Percentiles rank a stretch among this genome's conserved stretches.
Evolutionary conservation across 208 protist genomes (phyloP).

Genomic region (Trypanosoma cruzi): DNA sequence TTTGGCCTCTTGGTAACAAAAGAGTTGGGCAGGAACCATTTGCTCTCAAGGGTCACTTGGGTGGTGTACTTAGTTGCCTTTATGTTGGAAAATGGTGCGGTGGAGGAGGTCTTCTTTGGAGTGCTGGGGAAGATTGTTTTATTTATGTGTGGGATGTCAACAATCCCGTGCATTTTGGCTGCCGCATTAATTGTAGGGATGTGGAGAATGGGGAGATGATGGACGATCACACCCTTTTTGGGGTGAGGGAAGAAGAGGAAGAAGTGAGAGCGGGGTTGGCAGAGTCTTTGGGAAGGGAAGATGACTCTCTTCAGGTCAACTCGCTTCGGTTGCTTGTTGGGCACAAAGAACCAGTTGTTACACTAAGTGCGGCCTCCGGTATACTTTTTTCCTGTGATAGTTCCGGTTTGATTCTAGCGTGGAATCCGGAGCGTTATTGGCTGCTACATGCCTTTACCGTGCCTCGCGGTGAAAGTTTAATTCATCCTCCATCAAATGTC

Average conservation of each 20-base stretch:
- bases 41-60: slow-evolving; percentile 18
- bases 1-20: slow-evolving; percentile 13
- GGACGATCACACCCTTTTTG: not conserved
- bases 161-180: slow-evolving; percentile 13
- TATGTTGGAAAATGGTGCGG: not conserved
- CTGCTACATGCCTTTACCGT: slow-evolving; percentile 26
- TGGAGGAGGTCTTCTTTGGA: slow-evolving; percentile 17
- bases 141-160: slow-evolving; percentile 23
- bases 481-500: not conserved
- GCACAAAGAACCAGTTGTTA: slow-evolving; percentile 17
- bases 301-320: slow-evolving; percentile 20
- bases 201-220: not conserved
- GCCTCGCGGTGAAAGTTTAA: not conserved
- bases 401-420: slow-evolving; percentile 18
- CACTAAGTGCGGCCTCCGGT: slow-evolving; percentile 1
- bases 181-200: not conserved
- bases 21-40: not conserved
- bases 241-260: not conserved
- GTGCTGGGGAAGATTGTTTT: slow-evolving; percentile 22
- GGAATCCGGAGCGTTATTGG: slow-evolving; percentile 24
- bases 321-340: slow-evolving; percentile 21
- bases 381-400: slow-evolving; percentile 28
- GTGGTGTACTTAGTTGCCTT: slow-evolving; percentile 13
- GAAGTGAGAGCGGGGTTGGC: not conserved
- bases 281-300: slow-evolving; percentile 3